A percentile compares a stretch with the other conserved stretches of the same genome.
These are phyloP conservation scores for Cerrena zonata DNA, from an alignment of 1,284 basidiomycete genomes.

Conservation along the genomic window DNA sequence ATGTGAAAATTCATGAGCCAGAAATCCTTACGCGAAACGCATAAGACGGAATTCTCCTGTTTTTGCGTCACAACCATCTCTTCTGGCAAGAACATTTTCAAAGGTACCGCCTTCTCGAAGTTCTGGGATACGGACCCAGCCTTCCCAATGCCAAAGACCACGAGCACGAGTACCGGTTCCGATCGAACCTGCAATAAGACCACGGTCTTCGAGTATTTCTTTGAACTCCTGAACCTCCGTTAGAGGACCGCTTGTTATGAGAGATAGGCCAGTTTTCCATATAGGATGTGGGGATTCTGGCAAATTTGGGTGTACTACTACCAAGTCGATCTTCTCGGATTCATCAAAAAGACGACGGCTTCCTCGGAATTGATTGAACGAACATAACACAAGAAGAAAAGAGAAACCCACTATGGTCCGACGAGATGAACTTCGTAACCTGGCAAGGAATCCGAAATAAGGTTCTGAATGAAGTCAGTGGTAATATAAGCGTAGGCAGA, in stretches of 20 bases:
- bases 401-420: conserved; percentile 44
- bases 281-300: not conserved
- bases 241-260: not conserved
- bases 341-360: not conserved
- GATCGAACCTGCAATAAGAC: conserved; percentile 36
- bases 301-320: not conserved
- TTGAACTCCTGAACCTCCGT: not conserved
- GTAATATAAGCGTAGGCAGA: not conserved
- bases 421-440: conserved; percentile 39
- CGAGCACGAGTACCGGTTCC: conserved; percentile 26
- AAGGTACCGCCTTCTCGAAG: conserved; percentile 17
- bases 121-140: conserved; percentile 42
- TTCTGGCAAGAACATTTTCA: conserved; percentile 24
- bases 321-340: not conserved
- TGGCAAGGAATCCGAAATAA: conserved; percentile 36
- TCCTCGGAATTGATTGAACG: not conserved
- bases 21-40: conserved; percentile 43
- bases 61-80: conserved; percentile 25
- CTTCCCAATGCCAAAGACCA: conserved; percentile 36
- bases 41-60: conserved; percentile 37
- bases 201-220: conserved; percentile 32
- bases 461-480: conserved; percentile 28
- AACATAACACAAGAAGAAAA: not conserved
- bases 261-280: not conserved
- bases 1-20: too few species aligned